phyloP scores from a whole-genome alignment of 176 grass and related monocot species.

The Bothriochloa decipiens region DNA sequence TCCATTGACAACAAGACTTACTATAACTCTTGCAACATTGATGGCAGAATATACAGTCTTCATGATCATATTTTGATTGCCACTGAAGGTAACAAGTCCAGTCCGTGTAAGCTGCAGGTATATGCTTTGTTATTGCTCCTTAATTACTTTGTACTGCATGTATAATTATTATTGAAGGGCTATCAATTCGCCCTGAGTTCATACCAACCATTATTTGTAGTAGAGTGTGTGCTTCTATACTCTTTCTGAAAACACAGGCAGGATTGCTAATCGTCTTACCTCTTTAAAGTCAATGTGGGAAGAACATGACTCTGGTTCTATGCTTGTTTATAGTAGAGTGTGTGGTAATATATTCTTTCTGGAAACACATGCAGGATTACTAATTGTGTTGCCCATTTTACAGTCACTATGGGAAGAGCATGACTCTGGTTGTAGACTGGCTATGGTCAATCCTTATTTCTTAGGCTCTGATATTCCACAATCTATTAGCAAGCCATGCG shows the following conservation, averaged over 20 bases:
- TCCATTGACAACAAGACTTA: conserved; percentile 42
- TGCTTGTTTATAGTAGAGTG: not conserved
- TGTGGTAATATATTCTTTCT: conserved; percentile 16
- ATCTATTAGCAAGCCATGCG: conserved; percentile 43
- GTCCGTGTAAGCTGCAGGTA: conserved; percentile 53
- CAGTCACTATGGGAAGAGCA: conserved; percentile 63
- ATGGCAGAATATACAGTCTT: conserved; percentile 50
- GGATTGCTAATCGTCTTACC: conserved; percentile 15
- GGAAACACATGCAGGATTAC: conserved; percentile 4
- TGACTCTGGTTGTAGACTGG: conserved; percentile 54
- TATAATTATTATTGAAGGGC: not conserved
- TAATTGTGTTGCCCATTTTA: conserved; percentile 30
- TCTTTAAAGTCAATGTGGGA: conserved; percentile 53
- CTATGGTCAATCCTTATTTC: conserved; percentile 47
- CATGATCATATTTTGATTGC: conserved; percentile 55
- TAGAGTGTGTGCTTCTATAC: not conserved
- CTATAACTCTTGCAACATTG: conserved; percentile 48
- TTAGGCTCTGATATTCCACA: conserved; percentile 44
- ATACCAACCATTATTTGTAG: not conserved
- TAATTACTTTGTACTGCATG: not conserved
- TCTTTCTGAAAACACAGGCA: conserved; percentile 24
- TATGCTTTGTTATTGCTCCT: not conserved
- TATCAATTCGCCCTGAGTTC: not conserved
- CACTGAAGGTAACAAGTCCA: conserved; percentile 18
- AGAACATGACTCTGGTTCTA: conserved; percentile 54